Percentiles rank a stretch among this genome's conserved stretches.
Conservation (phyloP, 75 land plant species). For the Chamaecyparis obtusa region DNA sequence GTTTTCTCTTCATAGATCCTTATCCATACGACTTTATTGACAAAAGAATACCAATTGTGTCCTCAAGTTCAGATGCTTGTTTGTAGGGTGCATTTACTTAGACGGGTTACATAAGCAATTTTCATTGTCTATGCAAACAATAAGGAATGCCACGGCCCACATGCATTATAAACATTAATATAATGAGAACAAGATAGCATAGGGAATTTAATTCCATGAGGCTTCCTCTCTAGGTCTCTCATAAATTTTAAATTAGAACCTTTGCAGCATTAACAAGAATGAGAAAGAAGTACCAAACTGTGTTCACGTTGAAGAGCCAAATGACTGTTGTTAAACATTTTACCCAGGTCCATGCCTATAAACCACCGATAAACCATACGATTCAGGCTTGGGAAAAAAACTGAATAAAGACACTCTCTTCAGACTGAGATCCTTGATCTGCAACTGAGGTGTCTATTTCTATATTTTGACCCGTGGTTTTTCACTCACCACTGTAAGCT, state of each 20-base stretch:
- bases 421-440: neutral
- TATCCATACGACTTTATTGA: no score
- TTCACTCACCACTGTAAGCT: no score
- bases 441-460: no score
- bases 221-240: neutral
- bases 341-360: neutral
- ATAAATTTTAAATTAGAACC: neutral
- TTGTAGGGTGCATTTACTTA: no score
- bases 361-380: neutral
- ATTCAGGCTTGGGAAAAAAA: neutral
- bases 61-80: no score
- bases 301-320: neutral
- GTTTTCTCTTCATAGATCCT: no score
- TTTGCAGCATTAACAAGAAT: neutral
- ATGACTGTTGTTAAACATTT: neutral
- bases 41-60: no score
- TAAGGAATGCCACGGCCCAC: neutral
- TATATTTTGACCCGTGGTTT: no score
- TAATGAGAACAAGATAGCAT: no score
- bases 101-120: neutral
- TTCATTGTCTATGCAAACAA: neutral
- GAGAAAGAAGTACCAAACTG: neutral
- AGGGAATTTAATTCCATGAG: no score
- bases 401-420: neutral
- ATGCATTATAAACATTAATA: neutral